phyloP scores from a whole-genome alignment of 495 filamentous ascomycete species.

The Xylaria nigripes region DNA sequence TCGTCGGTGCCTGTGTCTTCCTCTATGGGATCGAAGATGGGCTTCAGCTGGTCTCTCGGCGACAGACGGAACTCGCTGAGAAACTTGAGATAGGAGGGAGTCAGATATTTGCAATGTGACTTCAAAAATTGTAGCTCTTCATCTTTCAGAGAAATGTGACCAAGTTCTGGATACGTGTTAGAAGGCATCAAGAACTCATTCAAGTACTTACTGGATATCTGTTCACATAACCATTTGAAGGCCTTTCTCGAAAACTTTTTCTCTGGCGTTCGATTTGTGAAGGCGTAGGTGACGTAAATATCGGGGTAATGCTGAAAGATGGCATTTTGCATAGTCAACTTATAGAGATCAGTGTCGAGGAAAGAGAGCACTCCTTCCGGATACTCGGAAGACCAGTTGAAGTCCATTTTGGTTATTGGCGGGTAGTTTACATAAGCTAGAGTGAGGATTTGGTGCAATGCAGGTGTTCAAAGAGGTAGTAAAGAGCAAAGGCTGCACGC shows the following conservation, averaged over 20 bases:
- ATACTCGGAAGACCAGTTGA: constrained; percentile 49
- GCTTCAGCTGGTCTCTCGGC: constrained; percentile 68
- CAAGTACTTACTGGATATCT: constrained; percentile 58
- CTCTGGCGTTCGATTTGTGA: constrained; percentile 90
- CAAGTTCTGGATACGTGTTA: constrained; percentile 52
- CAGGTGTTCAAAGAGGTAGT: too few species aligned
- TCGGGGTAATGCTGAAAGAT: constrained; percentile 83
- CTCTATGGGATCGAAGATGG: constrained; percentile 55
- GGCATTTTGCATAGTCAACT: constrained; percentile 97
- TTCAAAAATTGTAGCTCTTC: constrained; percentile 77
- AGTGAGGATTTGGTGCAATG: too few species aligned
- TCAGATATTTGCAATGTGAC: constrained; percentile 73
- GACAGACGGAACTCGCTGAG: constrained; percentile 71
- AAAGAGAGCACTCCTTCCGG: constrained; percentile 77
- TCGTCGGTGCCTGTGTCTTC: constrained; percentile 57
- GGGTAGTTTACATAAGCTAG: too few species aligned
- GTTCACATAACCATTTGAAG: constrained; percentile 75
- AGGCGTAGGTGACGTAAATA: constrained; percentile 78
- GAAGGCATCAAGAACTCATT: neutral
- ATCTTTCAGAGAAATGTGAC: constrained; percentile 61
- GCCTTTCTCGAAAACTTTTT: constrained; percentile 81
- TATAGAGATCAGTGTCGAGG: constrained; percentile 96
- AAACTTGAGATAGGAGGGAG: constrained; percentile 65
- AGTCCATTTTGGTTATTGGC: constrained; percentile 43
- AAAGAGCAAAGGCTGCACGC: too few species aligned